A percentile compares a stretch with the other conserved stretches of the same genome.
Conservation (phyloP, 192 early-diverging fungal species). For the Oehlia diaphana region DNA sequence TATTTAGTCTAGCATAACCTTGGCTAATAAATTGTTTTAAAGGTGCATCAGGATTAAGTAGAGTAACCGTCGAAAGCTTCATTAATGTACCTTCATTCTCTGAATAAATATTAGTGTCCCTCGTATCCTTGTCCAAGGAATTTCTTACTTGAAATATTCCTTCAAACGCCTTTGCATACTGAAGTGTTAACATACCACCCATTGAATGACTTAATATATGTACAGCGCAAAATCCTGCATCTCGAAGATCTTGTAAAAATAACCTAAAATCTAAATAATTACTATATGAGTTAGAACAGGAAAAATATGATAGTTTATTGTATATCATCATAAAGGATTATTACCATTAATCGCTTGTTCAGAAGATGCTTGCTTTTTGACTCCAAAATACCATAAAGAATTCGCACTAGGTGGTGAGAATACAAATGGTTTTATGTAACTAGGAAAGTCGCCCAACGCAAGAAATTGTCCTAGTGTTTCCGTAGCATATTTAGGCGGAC, state of each 20-base stretch:
- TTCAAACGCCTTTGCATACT: not conserved
- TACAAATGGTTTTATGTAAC: constrained; percentile 45
- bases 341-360: constrained; percentile 33
- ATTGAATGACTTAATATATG: constrained; percentile 42
- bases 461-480: constrained; percentile 41
- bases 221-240: constrained; percentile 37
- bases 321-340: not conserved
- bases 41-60: constrained; percentile 42
- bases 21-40: constrained; percentile 34
- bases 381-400: constrained; percentile 41
- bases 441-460: constrained; percentile 38
- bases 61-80: constrained; percentile 37
- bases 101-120: not conserved
- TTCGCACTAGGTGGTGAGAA: constrained; percentile 40
- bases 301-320: not conserved
- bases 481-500: constrained; percentile 38
- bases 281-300: too few species aligned
- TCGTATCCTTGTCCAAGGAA: not conserved
- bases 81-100: not conserved
- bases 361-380: constrained; percentile 33
- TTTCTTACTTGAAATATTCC: not conserved
- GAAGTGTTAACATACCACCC: constrained; percentile 25
- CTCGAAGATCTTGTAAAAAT: constrained; percentile 37
- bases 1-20: constrained; percentile 37
- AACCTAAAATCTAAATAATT: constrained; percentile 29